Percentiles rank a stretch among this genome's conserved stretches.
These are phyloP conservation scores for Amaranthus tricolor DNA, from an alignment of 179 eudicot species.

Conservation along the genomic window DNA sequence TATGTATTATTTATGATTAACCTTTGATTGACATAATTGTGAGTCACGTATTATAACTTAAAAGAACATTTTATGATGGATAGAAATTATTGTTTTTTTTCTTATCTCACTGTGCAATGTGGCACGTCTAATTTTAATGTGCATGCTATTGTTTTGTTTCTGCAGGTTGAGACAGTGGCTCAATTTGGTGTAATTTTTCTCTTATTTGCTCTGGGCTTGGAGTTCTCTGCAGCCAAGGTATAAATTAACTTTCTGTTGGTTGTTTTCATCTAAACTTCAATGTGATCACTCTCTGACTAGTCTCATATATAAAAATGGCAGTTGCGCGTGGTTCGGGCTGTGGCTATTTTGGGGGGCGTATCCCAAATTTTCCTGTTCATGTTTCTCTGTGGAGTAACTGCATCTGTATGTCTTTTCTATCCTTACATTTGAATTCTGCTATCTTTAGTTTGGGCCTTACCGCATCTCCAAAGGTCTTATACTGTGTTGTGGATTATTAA, in stretches of 20 bases:
- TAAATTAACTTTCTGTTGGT: slow-evolving; percentile 5
- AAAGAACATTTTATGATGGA: not conserved
- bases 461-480: not conserved
- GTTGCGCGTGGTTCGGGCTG: slow-evolving; percentile 87
- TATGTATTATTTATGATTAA: not conserved
- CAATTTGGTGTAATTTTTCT: slow-evolving; percentile 96
- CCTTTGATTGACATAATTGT: not conserved
- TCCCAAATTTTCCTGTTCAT: slow-evolving; percentile 77
- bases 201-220: slow-evolving; percentile 86
- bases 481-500: not conserved
- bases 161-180: slow-evolving; percentile 90
- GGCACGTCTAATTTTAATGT: not conserved
- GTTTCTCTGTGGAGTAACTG: slow-evolving; percentile 79
- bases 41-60: not conserved
- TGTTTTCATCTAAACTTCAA: not conserved
- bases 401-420: slow-evolving; percentile 53
- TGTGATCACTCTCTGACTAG: not conserved
- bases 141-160: not conserved
- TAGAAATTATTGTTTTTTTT: no score
- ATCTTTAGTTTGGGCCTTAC: not conserved
- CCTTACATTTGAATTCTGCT: not conserved
- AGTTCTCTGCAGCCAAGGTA: slow-evolving; percentile 84
- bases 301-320: slow-evolving; percentile 24
- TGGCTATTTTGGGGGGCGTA: slow-evolving; percentile 80
- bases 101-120: not conserved